A percentile compares a stretch with the other conserved stretches of the same genome.
phyloP scores from a whole-genome alignment of 257 asterid species.

The Nicotiana otophora region DNA sequence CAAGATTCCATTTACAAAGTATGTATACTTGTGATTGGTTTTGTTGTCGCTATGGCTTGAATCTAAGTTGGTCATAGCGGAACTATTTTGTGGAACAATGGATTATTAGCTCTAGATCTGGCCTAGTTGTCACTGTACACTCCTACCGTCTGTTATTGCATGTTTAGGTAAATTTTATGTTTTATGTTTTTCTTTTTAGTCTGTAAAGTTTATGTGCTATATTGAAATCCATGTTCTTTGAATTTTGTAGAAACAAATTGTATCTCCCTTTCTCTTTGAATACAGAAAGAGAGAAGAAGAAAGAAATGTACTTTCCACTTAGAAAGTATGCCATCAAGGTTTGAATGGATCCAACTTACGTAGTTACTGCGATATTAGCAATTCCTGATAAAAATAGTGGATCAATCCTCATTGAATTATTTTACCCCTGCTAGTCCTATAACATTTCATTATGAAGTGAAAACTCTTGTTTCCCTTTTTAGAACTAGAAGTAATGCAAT shows the following conservation, averaged over 20 bases:
- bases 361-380: no score
- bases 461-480: background rate
- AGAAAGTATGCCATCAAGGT: constrained; percentile 47
- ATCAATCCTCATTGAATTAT: background rate
- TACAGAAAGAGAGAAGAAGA: constrained; percentile 19
- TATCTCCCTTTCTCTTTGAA: background rate
- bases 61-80: background rate
- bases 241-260: background rate
- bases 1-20: background rate
- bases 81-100: background rate
- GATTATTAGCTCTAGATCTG: background rate
- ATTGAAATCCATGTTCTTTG: background rate
- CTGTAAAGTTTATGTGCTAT: background rate
- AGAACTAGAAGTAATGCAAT: background rate
- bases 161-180: background rate
- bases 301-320: constrained; percentile 37
- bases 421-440: background rate
- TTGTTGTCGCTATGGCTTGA: background rate
- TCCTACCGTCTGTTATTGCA: background rate
- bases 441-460: background rate
- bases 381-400: background rate
- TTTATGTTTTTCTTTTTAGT: no score
- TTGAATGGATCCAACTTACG: constrained; percentile 7
- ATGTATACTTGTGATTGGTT: background rate
- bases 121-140: no score